Percentiles rank a stretch among this genome's conserved stretches.
phyloP scores from a whole-genome alignment of 495 filamentous ascomycete genomes.

The Chaetomium fimeti region DNA sequence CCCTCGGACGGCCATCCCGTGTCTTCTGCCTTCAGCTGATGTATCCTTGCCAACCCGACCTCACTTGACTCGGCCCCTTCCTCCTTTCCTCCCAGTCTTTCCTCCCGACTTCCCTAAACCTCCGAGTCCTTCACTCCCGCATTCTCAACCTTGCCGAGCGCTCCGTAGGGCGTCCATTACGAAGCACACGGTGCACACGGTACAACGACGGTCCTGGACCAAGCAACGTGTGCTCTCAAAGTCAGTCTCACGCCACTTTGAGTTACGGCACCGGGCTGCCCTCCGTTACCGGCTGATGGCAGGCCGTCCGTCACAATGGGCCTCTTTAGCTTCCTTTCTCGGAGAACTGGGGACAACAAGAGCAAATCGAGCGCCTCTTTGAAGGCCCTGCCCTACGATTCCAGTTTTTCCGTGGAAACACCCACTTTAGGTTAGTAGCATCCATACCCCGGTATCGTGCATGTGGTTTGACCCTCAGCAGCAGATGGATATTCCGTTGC shows the following conservation, averaged over 20 bases:
- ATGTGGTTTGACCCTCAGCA: conserved; percentile 22
- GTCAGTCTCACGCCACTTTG: background rate
- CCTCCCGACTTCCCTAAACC: background rate
- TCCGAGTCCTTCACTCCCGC: background rate
- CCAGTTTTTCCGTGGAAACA: conserved; percentile 32
- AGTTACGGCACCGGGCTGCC: background rate
- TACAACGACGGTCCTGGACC: too few species aligned
- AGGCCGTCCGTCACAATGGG: conserved; percentile 39
- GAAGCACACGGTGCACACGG: background rate
- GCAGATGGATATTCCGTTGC: conserved; percentile 37
- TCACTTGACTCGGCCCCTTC: background rate
- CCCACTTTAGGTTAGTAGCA: conserved; percentile 37
- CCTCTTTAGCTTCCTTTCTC: conserved; percentile 43
- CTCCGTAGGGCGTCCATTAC: background rate
- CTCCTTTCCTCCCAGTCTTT: background rate
- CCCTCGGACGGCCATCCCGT: conserved; percentile 5
- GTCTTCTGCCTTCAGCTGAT: background rate
- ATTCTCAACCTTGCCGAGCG: background rate
- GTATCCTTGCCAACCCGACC: conserved; percentile 4
- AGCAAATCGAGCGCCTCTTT: conserved; percentile 24
- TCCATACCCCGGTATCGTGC: conserved; percentile 16
- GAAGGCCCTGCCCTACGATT: conserved; percentile 36
- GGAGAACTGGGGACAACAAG: conserved; percentile 33
- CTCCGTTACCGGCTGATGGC: conserved; percentile 26
- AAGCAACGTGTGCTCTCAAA: too few species aligned